Percentiles rank a stretch among this genome's conserved stretches.
phyloP scores from a whole-genome alignment of 306 rosid species.

The Trifolium dubium region DNA sequence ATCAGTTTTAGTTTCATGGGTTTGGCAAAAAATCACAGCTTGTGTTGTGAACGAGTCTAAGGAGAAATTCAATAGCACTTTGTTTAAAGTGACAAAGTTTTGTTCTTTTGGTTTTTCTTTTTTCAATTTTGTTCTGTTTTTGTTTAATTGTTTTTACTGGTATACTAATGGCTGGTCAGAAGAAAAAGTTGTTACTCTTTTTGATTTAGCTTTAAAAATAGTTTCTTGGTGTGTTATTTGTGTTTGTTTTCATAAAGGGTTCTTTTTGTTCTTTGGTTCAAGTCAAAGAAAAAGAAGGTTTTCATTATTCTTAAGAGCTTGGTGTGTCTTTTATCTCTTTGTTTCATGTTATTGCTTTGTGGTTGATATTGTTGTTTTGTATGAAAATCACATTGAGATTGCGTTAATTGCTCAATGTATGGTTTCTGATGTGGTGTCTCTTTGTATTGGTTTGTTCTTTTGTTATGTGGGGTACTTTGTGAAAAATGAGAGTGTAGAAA shows the following conservation, averaged over 20 bases:
- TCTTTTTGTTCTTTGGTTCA: constrained; percentile 34
- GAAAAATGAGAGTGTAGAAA: constrained; percentile 43
- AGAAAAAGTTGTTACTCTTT: constrained; percentile 47
- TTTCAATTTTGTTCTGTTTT: constrained; percentile 37
- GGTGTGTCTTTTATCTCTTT: constrained; percentile 52
- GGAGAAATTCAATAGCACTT: constrained; percentile 5
- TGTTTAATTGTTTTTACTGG: constrained; percentile 41
- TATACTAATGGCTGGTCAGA: constrained; percentile 46
- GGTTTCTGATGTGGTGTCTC: constrained; percentile 50
- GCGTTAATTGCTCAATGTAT: constrained; percentile 34
- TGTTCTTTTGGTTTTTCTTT: constrained; percentile 46
- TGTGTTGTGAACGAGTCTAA: constrained; percentile 27
- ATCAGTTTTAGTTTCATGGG: constrained; percentile 32
- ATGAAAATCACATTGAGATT: constrained; percentile 4
- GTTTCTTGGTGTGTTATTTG: constrained; percentile 48
- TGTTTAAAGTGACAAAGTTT: constrained; percentile 32
- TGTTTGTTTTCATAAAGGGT: constrained; percentile 38
- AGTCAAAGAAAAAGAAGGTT: constrained; percentile 38
- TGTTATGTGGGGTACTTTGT: constrained; percentile 45
- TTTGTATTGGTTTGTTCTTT: constrained; percentile 44
- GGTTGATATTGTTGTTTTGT: constrained; percentile 45
- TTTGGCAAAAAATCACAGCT: constrained; percentile 24
- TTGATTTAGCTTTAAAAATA: constrained; percentile 49
- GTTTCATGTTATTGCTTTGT: constrained; percentile 42
- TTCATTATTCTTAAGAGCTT: constrained; percentile 45